Percentiles rank a stretch among this genome's conserved stretches.
These are phyloP conservation scores for Quercus agrifolia DNA, from an alignment of 306 rosid species.

Conservation along the genomic window DNA sequence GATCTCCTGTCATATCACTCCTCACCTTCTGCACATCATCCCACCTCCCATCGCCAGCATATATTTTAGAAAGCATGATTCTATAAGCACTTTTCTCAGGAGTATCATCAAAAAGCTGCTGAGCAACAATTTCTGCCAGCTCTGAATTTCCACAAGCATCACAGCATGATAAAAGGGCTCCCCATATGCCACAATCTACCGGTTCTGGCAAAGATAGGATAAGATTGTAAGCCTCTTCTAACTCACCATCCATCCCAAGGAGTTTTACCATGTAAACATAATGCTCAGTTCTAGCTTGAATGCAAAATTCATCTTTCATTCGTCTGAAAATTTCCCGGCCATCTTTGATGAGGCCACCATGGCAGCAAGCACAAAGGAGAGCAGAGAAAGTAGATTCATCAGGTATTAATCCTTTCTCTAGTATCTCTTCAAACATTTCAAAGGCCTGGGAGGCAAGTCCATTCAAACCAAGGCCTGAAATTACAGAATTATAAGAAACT, in stretches of 20 bases:
- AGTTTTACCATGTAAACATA: slow-evolving; percentile 85
- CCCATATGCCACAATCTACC: slow-evolving; percentile 75
- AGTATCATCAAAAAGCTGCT: slow-evolving; percentile 43
- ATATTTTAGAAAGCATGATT: slow-evolving; percentile 79
- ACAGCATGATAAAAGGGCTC: slow-evolving; percentile 82
- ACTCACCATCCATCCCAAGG: slow-evolving; percentile 71
- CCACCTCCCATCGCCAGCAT: slow-evolving; percentile 83
- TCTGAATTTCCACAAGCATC: slow-evolving; percentile 57
- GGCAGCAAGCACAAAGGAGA: slow-evolving; percentile 84
- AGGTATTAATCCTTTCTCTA: slow-evolving; percentile 48
- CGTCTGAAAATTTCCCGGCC: slow-evolving; percentile 58
- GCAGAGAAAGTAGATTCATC: slow-evolving; percentile 81
- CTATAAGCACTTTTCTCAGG: slow-evolving; percentile 45
- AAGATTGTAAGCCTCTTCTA: slow-evolving; percentile 78
- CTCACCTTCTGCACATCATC: slow-evolving; percentile 63
- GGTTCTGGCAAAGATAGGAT: slow-evolving; percentile 62
- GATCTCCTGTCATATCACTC: slow-evolving; percentile 43
- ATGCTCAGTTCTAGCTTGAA: slow-evolving; percentile 63
- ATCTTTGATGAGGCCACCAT: slow-evolving; percentile 68
- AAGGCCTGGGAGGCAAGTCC: slow-evolving; percentile 71
- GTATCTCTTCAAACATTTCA: slow-evolving; percentile 47
- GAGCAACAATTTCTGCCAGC: slow-evolving; percentile 69
- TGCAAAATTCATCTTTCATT: slow-evolving; percentile 63
- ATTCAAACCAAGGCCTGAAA: slow-evolving; percentile 73
- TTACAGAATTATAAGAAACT: slow-evolving; percentile 69